phyloP scores from a whole-genome alignment of 169 alveolate species.

The Plasmodium knowlesi region DNA sequence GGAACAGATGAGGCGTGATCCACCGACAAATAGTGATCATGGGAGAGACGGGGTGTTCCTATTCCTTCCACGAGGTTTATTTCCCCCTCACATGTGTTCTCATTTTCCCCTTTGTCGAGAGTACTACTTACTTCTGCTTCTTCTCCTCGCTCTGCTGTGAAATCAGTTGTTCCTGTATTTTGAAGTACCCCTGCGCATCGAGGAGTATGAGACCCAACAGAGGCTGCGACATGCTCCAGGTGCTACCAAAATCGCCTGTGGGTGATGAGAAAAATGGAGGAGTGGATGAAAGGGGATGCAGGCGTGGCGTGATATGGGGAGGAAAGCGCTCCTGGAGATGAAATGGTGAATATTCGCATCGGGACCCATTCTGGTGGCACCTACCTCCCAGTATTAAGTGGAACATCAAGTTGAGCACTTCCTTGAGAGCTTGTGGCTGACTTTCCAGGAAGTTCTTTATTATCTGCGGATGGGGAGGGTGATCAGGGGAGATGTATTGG shows the following conservation, averaged over 20 bases:
- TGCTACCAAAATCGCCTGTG: constrained; percentile 87
- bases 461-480: constrained; percentile 63
- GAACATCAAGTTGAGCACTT: constrained; percentile 87
- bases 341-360: not conserved
- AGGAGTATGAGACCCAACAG: constrained; percentile 90
- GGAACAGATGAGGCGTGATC: not conserved
- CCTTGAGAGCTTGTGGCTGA: constrained; percentile 86
- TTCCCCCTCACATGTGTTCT: not conserved
- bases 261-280: no score
- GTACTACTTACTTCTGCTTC: constrained; percentile 77
- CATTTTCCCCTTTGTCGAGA: not conserved
- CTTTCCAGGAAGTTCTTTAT: constrained; percentile 84
- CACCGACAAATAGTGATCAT: not conserved
- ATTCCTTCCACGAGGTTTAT: not conserved
- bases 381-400: constrained; percentile 88
- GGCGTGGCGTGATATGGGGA: not conserved
- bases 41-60: not conserved
- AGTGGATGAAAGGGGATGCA: not conserved
- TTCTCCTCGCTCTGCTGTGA: constrained; percentile 87
- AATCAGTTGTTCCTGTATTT: constrained; percentile 84
- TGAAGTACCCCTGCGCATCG: constrained; percentile 83
- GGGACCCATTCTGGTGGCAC: not conserved
- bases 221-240: constrained; percentile 94
- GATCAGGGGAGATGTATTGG: not conserved
- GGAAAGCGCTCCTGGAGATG: not conserved